phyloP scores from a whole-genome alignment of 345 rosid species.

The Euphorbia pulcherrima region DNA sequence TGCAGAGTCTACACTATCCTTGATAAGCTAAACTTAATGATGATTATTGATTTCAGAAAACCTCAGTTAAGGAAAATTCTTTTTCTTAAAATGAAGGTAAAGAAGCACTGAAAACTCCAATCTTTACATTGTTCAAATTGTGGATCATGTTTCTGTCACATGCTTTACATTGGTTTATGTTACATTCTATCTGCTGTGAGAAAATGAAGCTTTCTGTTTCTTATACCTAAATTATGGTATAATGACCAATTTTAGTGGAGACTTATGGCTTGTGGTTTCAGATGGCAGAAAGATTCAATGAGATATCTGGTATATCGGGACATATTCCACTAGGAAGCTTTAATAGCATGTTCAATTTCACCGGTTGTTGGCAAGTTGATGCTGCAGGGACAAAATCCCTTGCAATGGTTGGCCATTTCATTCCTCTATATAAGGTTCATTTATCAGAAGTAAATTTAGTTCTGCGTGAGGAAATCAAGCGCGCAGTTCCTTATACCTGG shows the following conservation, averaged over 20 bases:
- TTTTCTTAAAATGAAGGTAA: neutral
- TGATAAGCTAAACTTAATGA: neutral
- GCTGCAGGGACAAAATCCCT: slow-evolving; percentile 93
- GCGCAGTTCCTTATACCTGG: slow-evolving; percentile 89
- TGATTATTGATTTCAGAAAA: neutral
- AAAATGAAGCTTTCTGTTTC: slow-evolving; percentile 6
- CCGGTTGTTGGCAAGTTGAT: slow-evolving; percentile 90
- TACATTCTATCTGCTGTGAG: neutral
- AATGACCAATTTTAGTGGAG: slow-evolving; percentile 3
- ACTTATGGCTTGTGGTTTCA: slow-evolving; percentile 36
- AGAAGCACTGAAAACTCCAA: neutral
- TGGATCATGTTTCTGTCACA: neutral
- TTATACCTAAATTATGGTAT: slow-evolving; percentile 1
- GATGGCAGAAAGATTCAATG: slow-evolving; percentile 83
- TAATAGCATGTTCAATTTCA: slow-evolving; percentile 93
- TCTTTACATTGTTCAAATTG: neutral
- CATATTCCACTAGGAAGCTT: slow-evolving; percentile 87
- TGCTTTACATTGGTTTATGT: neutral
- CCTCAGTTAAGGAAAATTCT: neutral
- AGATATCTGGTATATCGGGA: slow-evolving; percentile 69
- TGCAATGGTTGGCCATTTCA: slow-evolving; percentile 76
- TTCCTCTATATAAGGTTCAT: slow-evolving; percentile 61
- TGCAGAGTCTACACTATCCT: too few species aligned
- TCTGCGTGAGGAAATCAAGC: slow-evolving; percentile 58
- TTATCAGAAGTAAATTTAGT: slow-evolving; percentile 48